Percentiles rank a stretch among this genome's conserved stretches.
Evolutionary conservation across 805 yeast species (phyloP).

Genomic region (Starmerella lactis-condensi): DNA sequence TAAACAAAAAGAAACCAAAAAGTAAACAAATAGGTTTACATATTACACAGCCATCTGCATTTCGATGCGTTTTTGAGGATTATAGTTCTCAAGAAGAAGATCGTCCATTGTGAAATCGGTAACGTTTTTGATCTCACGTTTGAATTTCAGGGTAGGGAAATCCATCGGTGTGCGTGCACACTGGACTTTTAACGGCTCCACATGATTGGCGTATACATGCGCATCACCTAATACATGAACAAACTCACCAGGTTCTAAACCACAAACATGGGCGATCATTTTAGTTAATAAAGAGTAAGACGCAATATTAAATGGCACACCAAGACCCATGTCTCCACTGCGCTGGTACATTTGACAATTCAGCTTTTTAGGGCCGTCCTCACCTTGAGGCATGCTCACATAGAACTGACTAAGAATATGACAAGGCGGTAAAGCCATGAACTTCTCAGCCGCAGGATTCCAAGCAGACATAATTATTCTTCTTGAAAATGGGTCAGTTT

Average conservation of each 20-base stretch:
- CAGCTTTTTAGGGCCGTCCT: constrained; percentile 39
- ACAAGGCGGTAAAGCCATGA: constrained; percentile 98
- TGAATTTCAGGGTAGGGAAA: constrained; percentile 65
- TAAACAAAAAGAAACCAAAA: neutral
- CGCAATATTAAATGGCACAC: constrained; percentile 96
- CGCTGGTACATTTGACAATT: constrained; percentile 87
- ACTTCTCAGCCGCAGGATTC: constrained; percentile 89
- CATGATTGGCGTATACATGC: constrained; percentile 83
- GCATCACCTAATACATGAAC: constrained; percentile 94
- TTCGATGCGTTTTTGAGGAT: constrained; percentile 66
- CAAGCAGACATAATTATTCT: constrained; percentile 91
- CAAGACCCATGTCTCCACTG: constrained; percentile 99
- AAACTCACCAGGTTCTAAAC: constrained; percentile 87
- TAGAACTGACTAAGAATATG: constrained; percentile 92
- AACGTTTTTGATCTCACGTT: constrained; percentile 46
- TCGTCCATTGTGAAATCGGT: constrained; percentile 84
- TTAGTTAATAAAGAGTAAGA: constrained; percentile 81
- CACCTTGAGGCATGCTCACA: constrained; percentile 52
- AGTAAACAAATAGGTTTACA: neutral
- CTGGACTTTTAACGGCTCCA: constrained; percentile 77
- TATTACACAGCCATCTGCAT: constrained; percentile 91
- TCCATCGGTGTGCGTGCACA: constrained; percentile 50
- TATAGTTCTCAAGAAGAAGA: constrained; percentile 59
- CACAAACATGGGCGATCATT: constrained; percentile 93
- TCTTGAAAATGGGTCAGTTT: constrained; percentile 82